These are phyloP conservation scores for Suillus plorans DNA, from an alignment of 768 basidiomycete species.

Conservation along the genomic window DNA sequence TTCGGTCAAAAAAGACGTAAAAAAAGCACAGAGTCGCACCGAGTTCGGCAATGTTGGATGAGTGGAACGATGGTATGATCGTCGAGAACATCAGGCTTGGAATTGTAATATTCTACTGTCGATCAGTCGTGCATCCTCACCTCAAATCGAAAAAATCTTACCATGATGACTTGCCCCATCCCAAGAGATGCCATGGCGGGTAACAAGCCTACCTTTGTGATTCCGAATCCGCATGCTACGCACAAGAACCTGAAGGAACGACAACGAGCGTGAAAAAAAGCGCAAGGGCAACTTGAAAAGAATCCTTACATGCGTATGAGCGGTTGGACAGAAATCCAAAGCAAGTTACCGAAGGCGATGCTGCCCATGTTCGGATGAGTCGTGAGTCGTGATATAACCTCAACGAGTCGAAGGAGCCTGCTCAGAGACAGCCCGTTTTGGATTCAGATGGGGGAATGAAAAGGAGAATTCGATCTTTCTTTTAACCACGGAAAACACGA, in stretches of 20 bases:
- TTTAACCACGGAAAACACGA: too few species aligned
- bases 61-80: slow-evolving; percentile 64
- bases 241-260: slow-evolving; percentile 46
- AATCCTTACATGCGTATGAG: slow-evolving; percentile 54
- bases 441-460: not conserved
- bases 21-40: slow-evolving; percentile 35
- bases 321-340: slow-evolving; percentile 64
- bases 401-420: not conserved
- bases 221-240: slow-evolving; percentile 51
- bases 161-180: slow-evolving; percentile 60
- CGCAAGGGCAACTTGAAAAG: slow-evolving; percentile 8
- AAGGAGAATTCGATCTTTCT: not conserved
- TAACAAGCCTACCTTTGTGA: slow-evolving; percentile 63
- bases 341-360: slow-evolving; percentile 42
- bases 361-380: slow-evolving; percentile 15
- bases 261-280: slow-evolving; percentile 6
- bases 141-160: slow-evolving; percentile 17
- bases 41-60: slow-evolving; percentile 53
- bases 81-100: slow-evolving; percentile 72
- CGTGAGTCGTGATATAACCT: not conserved
- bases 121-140: not conserved
- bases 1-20: not conserved
- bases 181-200: slow-evolving; percentile 57
- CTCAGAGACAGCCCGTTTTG: not conserved
- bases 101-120: not conserved